Evolutionary conservation across 2,329 filamentous ascomycete genomes (phyloP), one percentile per base, ranked within the genome.

Genomic region (Stagonosporopsis tanaceti): DNA sequence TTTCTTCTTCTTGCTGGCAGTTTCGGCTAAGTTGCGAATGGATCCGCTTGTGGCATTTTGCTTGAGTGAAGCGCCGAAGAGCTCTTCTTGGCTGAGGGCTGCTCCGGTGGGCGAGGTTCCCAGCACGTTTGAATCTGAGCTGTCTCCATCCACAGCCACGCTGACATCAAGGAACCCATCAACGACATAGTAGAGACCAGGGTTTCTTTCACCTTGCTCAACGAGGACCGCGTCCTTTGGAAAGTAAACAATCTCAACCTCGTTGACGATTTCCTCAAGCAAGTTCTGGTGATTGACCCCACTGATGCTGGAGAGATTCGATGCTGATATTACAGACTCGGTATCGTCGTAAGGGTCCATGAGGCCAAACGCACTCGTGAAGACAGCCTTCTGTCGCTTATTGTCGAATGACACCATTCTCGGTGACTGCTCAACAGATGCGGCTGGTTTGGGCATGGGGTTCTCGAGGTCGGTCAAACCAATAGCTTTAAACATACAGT

Each of bases 211-310:
- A 9, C 95, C 94, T 78, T 98, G 93, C 71, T 99, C 95, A 0
- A 99, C 93, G 15, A 99, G 83, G 0, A 99, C 90, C 1, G 95
- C 94, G 2, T 91, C 93, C 74, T 98, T 92, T 0, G 93, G 94
- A 64, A 99, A 99, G 79, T 91, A 98, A 6, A 99, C 95, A 63
- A 99, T 97, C 72, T 99, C 95, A 2, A 98, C 87, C 50, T 99
- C 95, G 61, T 96, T 89, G 62, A 89, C 90, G 78, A 98, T 85
- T 60, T 98, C 94, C 57, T 92, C 87, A 4, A 92, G 82, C 0
- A 88, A 84, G 63, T 88, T 91, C 0, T 87, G 86, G 6, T 84
- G 80, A 0, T 86, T 84, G 3, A 84, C 83, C 39, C 86, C 82
- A 3, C 86, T 86, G 44, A 78, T 72, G 28, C 74, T 75, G 4